Conservation (phyloP, 345 rosid species). For the Draba incana region DNA sequence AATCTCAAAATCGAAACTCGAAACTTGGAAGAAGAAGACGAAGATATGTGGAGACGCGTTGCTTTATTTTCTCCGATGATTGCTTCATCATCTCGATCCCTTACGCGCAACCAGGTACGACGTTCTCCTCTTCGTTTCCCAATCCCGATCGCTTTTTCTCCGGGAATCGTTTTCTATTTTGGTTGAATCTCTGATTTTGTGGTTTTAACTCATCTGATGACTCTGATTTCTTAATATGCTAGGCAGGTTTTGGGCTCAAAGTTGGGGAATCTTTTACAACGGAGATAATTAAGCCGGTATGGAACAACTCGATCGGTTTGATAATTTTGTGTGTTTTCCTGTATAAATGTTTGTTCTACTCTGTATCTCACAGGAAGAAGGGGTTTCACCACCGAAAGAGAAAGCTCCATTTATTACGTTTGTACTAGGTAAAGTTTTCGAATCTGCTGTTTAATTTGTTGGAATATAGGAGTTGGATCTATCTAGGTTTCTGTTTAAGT, state of each 20-base stretch:
- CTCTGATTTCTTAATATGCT: conserved; percentile 6
- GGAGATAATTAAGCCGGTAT: conserved; percentile 48
- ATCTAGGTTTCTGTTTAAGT: not conserved
- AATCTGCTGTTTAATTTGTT: conserved; percentile 14
- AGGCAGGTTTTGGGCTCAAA: conserved; percentile 49
- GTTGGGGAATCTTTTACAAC: conserved; percentile 50
- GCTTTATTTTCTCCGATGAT: conserved; percentile 61
- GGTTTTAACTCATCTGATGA: conserved; percentile 6
- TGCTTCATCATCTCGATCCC: conserved; percentile 54
- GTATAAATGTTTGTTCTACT: not conserved
- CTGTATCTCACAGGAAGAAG: conserved; percentile 46
- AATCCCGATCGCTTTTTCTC: conserved; percentile 8
- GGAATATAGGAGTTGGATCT: conserved; percentile 2
- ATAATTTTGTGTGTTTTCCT: not conserved
- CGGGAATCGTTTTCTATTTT: not conserved
- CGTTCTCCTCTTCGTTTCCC: conserved; percentile 1
- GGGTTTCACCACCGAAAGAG: conserved; percentile 39
- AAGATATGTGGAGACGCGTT: conserved; percentile 81
- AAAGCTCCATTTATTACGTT: conserved; percentile 72
- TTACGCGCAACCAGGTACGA: conserved; percentile 52
- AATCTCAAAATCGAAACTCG: conserved; percentile 19
- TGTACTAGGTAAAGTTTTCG: conserved; percentile 63
- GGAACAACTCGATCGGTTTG: not conserved
- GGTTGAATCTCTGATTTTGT: not conserved
- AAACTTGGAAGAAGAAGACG: conserved; percentile 14